These are phyloP conservation scores for Colletotrichum tropicale DNA, from an alignment of 2,329 filamentous ascomycete genomes.

Conservation along the genomic window DNA sequence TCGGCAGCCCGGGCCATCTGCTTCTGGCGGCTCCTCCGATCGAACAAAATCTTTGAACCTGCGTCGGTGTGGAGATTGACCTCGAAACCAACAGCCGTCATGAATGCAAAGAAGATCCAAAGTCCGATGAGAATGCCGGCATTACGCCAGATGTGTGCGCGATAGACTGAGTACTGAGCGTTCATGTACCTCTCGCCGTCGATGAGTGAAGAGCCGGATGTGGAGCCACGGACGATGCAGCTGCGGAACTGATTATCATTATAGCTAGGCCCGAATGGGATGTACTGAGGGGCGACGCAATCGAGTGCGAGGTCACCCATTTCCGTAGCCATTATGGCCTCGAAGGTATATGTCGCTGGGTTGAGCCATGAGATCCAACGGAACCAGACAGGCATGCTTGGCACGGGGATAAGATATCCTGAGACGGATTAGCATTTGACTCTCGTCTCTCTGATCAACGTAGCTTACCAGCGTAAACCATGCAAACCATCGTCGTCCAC, in stretches of 20 bases:
- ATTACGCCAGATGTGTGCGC: constrained; percentile 23
- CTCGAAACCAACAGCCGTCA: background rate
- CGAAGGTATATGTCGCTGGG: constrained; percentile 75
- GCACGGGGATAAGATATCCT: constrained; percentile 56
- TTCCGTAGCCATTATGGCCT: constrained; percentile 75
- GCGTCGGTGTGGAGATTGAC: background rate
- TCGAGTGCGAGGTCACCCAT: constrained; percentile 40
- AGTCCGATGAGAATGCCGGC: constrained; percentile 17
- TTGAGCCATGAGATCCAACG: constrained; percentile 79
- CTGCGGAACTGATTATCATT: background rate
- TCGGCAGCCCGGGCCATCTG: background rate
- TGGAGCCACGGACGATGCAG: background rate
- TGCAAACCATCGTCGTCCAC: constrained; percentile 62
- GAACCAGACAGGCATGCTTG: constrained; percentile 73
- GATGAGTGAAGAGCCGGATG: constrained; percentile 27
- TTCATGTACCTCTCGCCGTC: background rate
- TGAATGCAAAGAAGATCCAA: constrained; percentile 15
- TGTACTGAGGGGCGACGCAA: constrained; percentile 44
- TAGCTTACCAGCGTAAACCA: constrained; percentile 56
- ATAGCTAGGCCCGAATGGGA: background rate
- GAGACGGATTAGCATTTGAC: background rate
- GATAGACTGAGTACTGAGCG: constrained; percentile 11
- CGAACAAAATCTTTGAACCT: background rate
- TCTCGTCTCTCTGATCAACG: constrained; percentile 22
- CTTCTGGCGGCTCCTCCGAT: constrained; percentile 35